phyloP scores from a whole-genome alignment of 164 flowering plant species.

The Macadamia tetraphylla region DNA sequence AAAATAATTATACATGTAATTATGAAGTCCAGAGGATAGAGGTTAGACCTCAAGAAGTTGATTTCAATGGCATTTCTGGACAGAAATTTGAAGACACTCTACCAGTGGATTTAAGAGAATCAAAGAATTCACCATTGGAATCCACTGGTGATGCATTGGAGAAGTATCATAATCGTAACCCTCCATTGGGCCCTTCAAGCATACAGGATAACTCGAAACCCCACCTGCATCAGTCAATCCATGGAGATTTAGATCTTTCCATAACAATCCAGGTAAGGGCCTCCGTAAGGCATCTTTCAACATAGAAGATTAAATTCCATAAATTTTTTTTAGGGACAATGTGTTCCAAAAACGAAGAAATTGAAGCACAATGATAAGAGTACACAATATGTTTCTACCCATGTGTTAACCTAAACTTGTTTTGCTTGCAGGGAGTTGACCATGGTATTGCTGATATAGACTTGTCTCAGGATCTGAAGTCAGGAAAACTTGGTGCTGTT shows the following conservation, averaged over 20 bases:
- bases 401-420: too few relatives aligned
- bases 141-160: conserved; percentile 6
- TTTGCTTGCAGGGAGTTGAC: conserved; percentile 21
- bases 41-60: conserved; percentile 7
- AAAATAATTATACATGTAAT: conserved; percentile 16
- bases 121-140: conserved; percentile 12
- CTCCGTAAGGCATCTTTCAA: background rate
- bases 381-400: too few relatives aligned
- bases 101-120: conserved; percentile 5
- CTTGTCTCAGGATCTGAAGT: conserved; percentile 11
- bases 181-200: background rate
- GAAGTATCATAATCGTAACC: conserved; percentile 15
- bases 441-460: conserved; percentile 8
- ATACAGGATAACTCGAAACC: conserved; percentile 5
- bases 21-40: conserved; percentile 15
- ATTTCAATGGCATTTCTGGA: conserved; percentile 6
- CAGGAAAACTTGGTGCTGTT: conserved; percentile 20
- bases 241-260: conserved; percentile 9
- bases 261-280: conserved; percentile 24
- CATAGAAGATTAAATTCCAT: background rate
- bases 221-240: conserved; percentile 3
- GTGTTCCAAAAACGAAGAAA: too few relatives aligned
- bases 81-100: conserved; percentile 11
- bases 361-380: too few relatives aligned
- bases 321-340: background rate